Percentiles rank a stretch among this genome's conserved stretches.
phyloP scores from a whole-genome alignment of 331 rosid genomes.

The Quercus phellos region DNA sequence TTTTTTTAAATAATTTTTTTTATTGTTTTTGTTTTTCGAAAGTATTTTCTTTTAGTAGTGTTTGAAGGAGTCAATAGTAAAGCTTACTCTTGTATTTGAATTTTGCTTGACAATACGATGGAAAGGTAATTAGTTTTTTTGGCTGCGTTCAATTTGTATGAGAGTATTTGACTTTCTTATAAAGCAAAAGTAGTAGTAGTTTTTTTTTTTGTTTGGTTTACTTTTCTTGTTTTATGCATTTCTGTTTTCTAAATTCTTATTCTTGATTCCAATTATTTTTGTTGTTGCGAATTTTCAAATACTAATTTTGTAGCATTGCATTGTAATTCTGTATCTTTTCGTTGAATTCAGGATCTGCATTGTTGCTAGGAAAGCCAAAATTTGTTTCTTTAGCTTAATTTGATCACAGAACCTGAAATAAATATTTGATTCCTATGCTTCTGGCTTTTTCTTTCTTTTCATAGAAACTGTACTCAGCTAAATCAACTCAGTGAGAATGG shows the following conservation, averaged over 20 bases:
- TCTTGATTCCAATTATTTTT: not conserved
- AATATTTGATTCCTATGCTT: not conserved
- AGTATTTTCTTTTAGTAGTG: not conserved
- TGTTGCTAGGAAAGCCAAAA: not conserved
- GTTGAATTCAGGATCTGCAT: constrained; percentile 27
- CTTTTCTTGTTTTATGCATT: not conserved
- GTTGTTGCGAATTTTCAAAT: not conserved
- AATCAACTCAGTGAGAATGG: not conserved
- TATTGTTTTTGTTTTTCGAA: constrained; percentile 2
- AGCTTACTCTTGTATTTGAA: not conserved
- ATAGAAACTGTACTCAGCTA: not conserved
- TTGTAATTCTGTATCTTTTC: constrained; percentile 2
- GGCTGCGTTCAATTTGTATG: constrained; percentile 14
- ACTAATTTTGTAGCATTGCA: not conserved
- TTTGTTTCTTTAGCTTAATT: not conserved
- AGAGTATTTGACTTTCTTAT: constrained; percentile 15
- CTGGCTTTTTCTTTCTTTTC: not conserved
- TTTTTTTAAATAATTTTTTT: not conserved
- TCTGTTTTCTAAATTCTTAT: not conserved
- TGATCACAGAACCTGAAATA: not conserved
- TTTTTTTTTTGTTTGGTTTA: not conserved
- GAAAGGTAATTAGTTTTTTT: not conserved
- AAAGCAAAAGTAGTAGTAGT: not conserved
- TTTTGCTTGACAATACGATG: not conserved
- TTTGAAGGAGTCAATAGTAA: not conserved